phyloP scores from a whole-genome alignment of 1,284 basidiomycete species.

The Cutaneotrichosporon sp. region DNA sequence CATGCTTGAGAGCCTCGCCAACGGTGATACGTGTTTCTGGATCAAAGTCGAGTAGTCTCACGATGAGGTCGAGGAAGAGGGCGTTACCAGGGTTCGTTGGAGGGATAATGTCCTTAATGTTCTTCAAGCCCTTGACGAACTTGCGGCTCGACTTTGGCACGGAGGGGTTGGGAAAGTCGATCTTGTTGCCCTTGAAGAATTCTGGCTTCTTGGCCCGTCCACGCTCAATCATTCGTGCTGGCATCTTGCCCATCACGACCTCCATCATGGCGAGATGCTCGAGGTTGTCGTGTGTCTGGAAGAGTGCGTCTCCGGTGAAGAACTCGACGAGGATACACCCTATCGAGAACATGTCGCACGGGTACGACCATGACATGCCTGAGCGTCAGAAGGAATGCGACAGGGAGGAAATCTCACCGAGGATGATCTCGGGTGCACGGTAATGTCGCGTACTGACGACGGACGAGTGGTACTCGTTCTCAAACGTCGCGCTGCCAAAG shows the following conservation, averaged over 20 bases:
- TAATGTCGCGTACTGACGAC: constrained; percentile 98
- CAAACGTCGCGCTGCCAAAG: constrained; percentile 95
- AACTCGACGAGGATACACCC: constrained; percentile 99
- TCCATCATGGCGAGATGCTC: constrained; percentile 99
- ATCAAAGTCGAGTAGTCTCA: constrained; percentile 84
- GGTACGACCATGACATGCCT: constrained; percentile 97
- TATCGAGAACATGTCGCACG: constrained; percentile 96
- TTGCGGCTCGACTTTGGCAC: constrained; percentile 85
- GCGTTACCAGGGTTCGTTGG: constrained; percentile 60
- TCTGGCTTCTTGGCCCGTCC: constrained; percentile 69
- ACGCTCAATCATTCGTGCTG: constrained; percentile 62
- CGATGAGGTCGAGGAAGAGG: constrained; percentile 76
- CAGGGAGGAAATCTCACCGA: constrained; percentile 61
- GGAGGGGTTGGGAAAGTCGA: constrained; percentile 88
- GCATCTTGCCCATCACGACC: constrained; percentile 96
- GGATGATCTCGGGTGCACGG: constrained; percentile 96
- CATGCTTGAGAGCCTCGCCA: constrained; percentile 76
- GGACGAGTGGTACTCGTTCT: constrained; percentile 95
- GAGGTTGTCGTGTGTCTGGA: constrained; percentile 98
- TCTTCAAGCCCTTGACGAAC: constrained; percentile 82
- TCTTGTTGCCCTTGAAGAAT: constrained; percentile 78
- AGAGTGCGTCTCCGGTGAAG: constrained; percentile 93
- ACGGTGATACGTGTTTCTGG: constrained; percentile 80
- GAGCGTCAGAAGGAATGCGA: background rate
- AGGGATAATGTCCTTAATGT: constrained; percentile 75